phyloP scores from a whole-genome alignment of 345 rosid species.

The Lepidium africanum region DNA sequence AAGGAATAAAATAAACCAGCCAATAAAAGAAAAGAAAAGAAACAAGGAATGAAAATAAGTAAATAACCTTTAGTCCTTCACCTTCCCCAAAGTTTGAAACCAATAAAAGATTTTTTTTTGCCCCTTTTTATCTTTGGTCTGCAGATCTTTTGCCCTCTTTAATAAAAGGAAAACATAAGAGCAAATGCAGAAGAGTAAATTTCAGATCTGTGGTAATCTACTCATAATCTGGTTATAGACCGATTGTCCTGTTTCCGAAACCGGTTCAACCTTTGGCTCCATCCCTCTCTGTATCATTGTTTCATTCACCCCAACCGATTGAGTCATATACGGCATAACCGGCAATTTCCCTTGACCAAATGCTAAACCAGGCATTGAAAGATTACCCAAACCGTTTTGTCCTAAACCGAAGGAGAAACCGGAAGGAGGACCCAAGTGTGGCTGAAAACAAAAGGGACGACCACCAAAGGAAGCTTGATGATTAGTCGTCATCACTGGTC shows the following conservation, averaged over 20 bases:
- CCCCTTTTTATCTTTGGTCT: no score
- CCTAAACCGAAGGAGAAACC: conserved; percentile 65
- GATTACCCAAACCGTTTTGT: conserved; percentile 49
- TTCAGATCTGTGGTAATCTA: conserved; percentile 54
- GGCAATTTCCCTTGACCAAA: conserved; percentile 59
- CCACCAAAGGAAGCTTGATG: conserved; percentile 37
- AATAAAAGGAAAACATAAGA: conserved; percentile 7
- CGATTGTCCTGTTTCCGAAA: conserved; percentile 49
- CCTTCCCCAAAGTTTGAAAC: conserved; percentile 19
- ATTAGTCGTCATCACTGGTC: conserved; percentile 38
- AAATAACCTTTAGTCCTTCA: not conserved
- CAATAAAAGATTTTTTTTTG: not conserved
- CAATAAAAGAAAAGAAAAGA: no score
- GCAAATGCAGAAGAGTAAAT: not conserved
- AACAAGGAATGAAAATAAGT: not conserved
- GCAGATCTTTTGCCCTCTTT: not conserved
- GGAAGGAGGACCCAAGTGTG: conserved; percentile 43
- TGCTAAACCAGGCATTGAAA: conserved; percentile 63
- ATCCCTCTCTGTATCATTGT: conserved; percentile 63
- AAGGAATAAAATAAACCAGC: not conserved
- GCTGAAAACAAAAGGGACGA: conserved; percentile 65
- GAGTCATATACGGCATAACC: conserved; percentile 44
- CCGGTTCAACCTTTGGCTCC: conserved; percentile 69
- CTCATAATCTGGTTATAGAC: conserved; percentile 75
- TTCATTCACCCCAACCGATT: conserved; percentile 49